Percentiles rank a stretch among this genome's conserved stretches.
phyloP scores from a whole-genome alignment of 2,329 filamentous ascomycete genomes.

The Didymella lethalis region DNA sequence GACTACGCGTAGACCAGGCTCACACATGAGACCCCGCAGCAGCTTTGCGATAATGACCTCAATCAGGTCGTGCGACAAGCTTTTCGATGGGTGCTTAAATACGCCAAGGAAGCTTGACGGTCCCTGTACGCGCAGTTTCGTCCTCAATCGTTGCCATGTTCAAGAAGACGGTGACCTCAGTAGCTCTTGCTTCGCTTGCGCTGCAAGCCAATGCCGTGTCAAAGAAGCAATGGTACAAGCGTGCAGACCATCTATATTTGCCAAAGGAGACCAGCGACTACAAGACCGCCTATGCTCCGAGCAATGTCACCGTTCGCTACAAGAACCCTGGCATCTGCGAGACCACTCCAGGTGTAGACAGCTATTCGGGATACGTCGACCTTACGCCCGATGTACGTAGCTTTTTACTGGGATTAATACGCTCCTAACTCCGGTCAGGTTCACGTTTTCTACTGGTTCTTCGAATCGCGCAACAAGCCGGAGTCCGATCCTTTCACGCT shows the following conservation, averaged over 20 bases:
- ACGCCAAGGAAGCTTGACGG: conserved; percentile 27
- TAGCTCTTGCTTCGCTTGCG: conserved; percentile 26
- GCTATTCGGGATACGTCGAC: conserved; percentile 56
- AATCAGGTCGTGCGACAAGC: conserved; percentile 20
- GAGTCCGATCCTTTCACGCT: conserved; percentile 58
- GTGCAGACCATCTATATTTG: conserved; percentile 34
- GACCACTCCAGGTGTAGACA: conserved; percentile 60
- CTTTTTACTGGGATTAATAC: not conserved
- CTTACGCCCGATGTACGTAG: conserved; percentile 35
- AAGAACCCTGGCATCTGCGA: conserved; percentile 63
- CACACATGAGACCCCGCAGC: conserved; percentile 12
- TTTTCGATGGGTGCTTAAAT: conserved; percentile 24
- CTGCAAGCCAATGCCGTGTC: conserved; percentile 29
- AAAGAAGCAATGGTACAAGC: conserved; percentile 33
- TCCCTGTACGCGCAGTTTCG: not conserved
- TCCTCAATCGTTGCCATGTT: conserved; percentile 22
- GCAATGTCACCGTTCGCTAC: conserved; percentile 58
- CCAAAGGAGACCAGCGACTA: conserved; percentile 54
- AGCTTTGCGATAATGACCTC: conserved; percentile 24
- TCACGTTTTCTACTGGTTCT: conserved; percentile 60
- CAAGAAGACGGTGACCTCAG: conserved; percentile 20
- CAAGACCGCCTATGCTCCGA: conserved; percentile 56
- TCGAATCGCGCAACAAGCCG: conserved; percentile 60
- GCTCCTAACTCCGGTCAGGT: conserved; percentile 17
- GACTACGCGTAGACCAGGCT: conserved; percentile 10